A percentile compares a stretch with the other conserved stretches of the same genome.
Conservation (phyloP, 2,329 filamentous ascomycete genomes). For the Cladosporium sp. region DNA sequence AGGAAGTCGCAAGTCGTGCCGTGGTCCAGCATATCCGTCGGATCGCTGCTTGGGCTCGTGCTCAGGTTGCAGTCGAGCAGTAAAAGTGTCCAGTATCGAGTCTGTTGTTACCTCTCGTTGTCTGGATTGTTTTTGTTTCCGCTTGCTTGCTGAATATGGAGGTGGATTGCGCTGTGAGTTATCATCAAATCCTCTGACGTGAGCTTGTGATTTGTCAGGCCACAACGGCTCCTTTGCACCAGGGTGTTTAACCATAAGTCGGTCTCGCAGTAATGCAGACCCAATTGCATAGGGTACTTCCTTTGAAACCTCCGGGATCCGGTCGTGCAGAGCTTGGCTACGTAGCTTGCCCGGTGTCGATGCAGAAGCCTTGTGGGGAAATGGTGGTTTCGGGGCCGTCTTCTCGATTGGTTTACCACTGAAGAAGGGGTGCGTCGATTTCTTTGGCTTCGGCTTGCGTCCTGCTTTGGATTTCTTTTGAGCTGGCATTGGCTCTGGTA, state of each 20-base stretch:
- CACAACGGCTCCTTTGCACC: slow-evolving; percentile 70
- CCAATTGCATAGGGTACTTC: slow-evolving; percentile 29
- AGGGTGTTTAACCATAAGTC: slow-evolving; percentile 58
- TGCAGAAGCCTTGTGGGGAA: slow-evolving; percentile 41
- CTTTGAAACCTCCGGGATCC: slow-evolving; percentile 22
- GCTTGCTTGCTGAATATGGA: slow-evolving; percentile 26
- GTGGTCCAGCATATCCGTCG: slow-evolving; percentile 41
- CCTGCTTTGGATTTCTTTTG: slow-evolving; percentile 28
- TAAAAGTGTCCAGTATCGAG: slow-evolving; percentile 30
- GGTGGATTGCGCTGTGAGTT: too few species aligned
- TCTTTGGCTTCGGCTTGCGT: slow-evolving; percentile 31
- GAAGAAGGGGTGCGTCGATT: slow-evolving; percentile 69
- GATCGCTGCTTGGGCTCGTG: slow-evolving; percentile 25
- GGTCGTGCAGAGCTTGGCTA: slow-evolving; percentile 33
- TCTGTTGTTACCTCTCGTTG: slow-evolving; percentile 30
- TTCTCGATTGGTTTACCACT: slow-evolving; percentile 53
- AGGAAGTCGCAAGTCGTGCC: slow-evolving; percentile 33
- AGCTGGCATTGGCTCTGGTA: slow-evolving; percentile 31
- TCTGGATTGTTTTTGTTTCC: slow-evolving; percentile 40
- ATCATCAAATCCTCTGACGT: slow-evolving; percentile 56
- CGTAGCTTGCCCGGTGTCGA: slow-evolving; percentile 51
- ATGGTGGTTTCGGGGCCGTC: slow-evolving; percentile 32
- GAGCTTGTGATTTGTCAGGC: slow-evolving; percentile 66
- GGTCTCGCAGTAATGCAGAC: slow-evolving; percentile 36
- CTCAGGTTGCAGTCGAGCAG: slow-evolving; percentile 28